Evolutionary conservation across 129 eudicot species (phyloP), one percentile per base, ranked within the genome.

Genomic region (Lactuca sativa): DNA sequence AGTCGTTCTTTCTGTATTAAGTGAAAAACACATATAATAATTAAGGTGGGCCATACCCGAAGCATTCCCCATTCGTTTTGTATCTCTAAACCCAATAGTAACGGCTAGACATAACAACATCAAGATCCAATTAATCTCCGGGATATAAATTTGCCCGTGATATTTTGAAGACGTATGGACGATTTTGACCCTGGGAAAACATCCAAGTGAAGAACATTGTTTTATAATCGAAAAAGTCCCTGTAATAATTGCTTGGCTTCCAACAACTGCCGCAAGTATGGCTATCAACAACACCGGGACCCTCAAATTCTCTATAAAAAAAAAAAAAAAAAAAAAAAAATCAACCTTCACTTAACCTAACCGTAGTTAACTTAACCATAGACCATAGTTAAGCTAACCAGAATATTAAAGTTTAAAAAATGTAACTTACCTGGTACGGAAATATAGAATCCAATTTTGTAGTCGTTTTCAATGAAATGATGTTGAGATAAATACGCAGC

Each of bases 171-270:
- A 90, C 0, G 99, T 95, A 79, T 95, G 97, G 67, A 95, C 82
- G 38, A 90, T 90, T 79, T 87, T 95, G 44, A 95, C 99, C 55
- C 82, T 84, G 0, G 99, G 97, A 40, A 95, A 95, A 81, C 99
- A 95, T 36, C 96, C 99, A 0, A 95, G 88, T 8, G 95, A 81
- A 16, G 92, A 91, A 74, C 99, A 95, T 75, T 95, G 99, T 59
- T 95, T 95, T 40, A 95, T 95, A 37, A 95, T 95, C 0, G 99
- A 95, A 65, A 95, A 95, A 7, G 97, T 85, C 62, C 99, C 99
- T 0, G 99, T 90, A n/a, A 95, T 95, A 47, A 90, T 87, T n/a
- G 99, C 99, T 82, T 95, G 99, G 87, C 99, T 90, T 62, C 97
- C 99, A 25, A 95, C 97, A 1, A 95, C 99, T 16, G 99, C 99